Conservation (phyloP, 1,284 basidiomycete species). For the Microstroma glucosiphilum region DNA sequence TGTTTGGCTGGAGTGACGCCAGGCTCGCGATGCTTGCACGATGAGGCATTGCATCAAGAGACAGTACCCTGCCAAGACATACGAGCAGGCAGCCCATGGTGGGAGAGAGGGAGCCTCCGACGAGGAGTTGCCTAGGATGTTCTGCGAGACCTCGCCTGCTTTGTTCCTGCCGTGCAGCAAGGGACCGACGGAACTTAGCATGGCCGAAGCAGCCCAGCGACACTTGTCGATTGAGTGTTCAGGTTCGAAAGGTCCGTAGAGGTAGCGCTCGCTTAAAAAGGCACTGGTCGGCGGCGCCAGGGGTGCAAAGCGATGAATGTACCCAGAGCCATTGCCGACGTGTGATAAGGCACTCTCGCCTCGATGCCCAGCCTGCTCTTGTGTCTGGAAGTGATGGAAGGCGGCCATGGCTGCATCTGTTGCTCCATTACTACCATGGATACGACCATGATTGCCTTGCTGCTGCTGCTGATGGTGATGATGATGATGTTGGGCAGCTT, state of each 20-base stretch:
- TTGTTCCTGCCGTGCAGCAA: neutral
- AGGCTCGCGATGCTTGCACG: neutral
- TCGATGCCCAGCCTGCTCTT: neutral
- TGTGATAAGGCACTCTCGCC: neutral
- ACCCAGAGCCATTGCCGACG: neutral
- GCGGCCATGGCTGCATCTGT: conserved; percentile 1
- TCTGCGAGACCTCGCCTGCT: neutral
- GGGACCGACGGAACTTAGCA: neutral
- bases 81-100: conserved; percentile 6
- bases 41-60: conserved; percentile 5
- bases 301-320: neutral
- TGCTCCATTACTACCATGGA: neutral
- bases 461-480: too few relatives aligned
- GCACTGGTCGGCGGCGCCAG: neutral
- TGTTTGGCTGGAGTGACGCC: neutral
- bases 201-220: neutral
- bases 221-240: neutral
- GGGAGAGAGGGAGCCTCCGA: conserved; percentile 1
- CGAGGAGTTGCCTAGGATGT: neutral
- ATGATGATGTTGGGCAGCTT: too few relatives aligned
- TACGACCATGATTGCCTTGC: neutral
- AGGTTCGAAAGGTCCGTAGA: neutral
- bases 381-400: conserved; percentile 3
- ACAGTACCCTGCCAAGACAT: neutral
- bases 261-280: neutral